Evolutionary conservation across 768 basidiomycete species (phyloP).

Genomic region (Pisolithus microcarpus): DNA sequence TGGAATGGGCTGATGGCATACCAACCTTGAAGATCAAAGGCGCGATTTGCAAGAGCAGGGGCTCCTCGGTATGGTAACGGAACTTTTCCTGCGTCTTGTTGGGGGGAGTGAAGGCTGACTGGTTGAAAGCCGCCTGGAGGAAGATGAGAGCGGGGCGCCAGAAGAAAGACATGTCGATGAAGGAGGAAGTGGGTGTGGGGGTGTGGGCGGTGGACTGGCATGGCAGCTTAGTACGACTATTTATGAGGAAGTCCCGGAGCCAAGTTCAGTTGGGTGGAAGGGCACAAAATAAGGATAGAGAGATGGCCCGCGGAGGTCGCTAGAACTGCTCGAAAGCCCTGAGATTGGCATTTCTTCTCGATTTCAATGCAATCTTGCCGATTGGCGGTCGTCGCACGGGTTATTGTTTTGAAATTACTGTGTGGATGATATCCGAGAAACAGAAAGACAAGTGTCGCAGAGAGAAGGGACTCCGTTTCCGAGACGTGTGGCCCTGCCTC

Average conservation of each 20-base stretch:
- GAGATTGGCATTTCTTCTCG: background rate
- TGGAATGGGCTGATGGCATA: background rate
- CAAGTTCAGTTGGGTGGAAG: background rate
- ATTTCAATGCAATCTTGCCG: background rate
- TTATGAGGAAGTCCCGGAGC: background rate
- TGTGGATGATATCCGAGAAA: background rate
- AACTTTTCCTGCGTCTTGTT: conserved; percentile 45
- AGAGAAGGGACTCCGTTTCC: too few species aligned
- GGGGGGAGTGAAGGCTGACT: conserved; percentile 48
- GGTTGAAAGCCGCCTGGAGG: conserved; percentile 44
- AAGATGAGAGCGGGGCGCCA: conserved; percentile 39
- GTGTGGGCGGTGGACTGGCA: background rate
- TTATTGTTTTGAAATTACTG: background rate
- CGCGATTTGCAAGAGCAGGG: conserved; percentile 48
- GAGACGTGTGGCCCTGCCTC: too few species aligned
- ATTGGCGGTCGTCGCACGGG: background rate
- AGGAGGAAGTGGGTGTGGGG: background rate
- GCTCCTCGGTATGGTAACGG: conserved; percentile 47
- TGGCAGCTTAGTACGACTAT: background rate
- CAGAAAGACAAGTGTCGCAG: too few species aligned
- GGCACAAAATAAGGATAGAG: background rate
- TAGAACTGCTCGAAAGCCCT: background rate
- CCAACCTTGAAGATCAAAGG: conserved; percentile 49
- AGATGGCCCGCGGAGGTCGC: background rate
- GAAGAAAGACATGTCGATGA: conserved; percentile 37